Evolutionary conservation across 140 eudicot species (phyloP).

Genomic region (Stevia rebaudiana): DNA sequence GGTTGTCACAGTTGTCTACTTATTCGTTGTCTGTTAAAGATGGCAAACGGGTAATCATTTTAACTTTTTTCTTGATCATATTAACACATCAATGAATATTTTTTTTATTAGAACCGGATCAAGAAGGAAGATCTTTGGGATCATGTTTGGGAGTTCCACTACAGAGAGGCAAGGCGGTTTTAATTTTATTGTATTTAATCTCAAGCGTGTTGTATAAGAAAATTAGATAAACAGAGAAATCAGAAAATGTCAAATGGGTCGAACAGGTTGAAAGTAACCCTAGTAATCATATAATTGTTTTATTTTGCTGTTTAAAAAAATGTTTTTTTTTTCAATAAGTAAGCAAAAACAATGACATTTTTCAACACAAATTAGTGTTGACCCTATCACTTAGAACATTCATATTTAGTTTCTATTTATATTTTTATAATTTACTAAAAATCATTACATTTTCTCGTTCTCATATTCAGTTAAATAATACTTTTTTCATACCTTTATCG

Average conservation of each 20-base stretch:
- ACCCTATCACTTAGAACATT: no score
- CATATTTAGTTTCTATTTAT: no score
- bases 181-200: not conserved
- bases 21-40: constrained; percentile 56
- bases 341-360: no score
- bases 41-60: constrained; percentile 57
- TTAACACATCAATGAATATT: not conserved
- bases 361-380: no score
- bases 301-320: not conserved
- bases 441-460: no score
- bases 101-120: constrained; percentile 48
- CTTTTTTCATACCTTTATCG: no score
- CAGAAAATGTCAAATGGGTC: not conserved
- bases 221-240: no score
- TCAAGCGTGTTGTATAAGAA: not conserved
- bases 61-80: not conserved
- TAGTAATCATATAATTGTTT: no score
- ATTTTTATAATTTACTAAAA: no score
- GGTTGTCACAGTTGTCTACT: constrained; percentile 54
- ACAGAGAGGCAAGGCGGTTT: constrained; percentile 50
- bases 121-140: constrained; percentile 79
- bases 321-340: not conserved
- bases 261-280: not conserved
- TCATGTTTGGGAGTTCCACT: constrained; percentile 85
- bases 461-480: no score